Percentiles rank a stretch among this genome's conserved stretches.
These are phyloP conservation scores for Actinidia arguta DNA, from an alignment of 179 eudicot genomes.

Conservation along the genomic window DNA sequence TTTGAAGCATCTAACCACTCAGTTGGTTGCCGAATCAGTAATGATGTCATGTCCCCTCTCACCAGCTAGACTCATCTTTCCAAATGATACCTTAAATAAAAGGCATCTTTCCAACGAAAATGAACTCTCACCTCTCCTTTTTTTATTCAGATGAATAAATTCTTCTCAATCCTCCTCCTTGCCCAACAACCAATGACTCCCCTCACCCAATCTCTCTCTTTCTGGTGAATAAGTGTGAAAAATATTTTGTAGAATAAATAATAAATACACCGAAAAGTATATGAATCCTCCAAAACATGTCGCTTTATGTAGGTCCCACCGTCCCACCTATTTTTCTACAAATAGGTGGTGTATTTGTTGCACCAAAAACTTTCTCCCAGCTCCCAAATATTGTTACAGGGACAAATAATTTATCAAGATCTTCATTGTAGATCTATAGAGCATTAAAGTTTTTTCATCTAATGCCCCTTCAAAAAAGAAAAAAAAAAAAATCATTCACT, in stretches of 20 bases:
- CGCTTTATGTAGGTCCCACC: background rate
- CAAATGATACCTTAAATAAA: too few species aligned
- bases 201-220: background rate
- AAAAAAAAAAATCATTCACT: too few species aligned
- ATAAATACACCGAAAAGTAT: too few species aligned
- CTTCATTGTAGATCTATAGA: too few species aligned
- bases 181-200: background rate
- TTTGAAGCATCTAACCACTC: background rate
- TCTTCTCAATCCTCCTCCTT: background rate
- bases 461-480: too few species aligned
- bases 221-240: background rate
- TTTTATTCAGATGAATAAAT: background rate
- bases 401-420: too few species aligned
- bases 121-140: background rate
- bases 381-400: too few species aligned
- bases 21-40: background rate
- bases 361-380: too few species aligned
- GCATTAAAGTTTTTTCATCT: too few species aligned
- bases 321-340: too few species aligned
- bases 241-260: background rate
- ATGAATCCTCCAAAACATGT: background rate
- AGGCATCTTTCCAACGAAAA: background rate
- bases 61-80: background rate
- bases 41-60: background rate
- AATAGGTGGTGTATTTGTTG: too few species aligned